Base-by-base conservation (phyloP, 2,329 filamentous ascomycete species). In the Aphanocladium album region DNA sequence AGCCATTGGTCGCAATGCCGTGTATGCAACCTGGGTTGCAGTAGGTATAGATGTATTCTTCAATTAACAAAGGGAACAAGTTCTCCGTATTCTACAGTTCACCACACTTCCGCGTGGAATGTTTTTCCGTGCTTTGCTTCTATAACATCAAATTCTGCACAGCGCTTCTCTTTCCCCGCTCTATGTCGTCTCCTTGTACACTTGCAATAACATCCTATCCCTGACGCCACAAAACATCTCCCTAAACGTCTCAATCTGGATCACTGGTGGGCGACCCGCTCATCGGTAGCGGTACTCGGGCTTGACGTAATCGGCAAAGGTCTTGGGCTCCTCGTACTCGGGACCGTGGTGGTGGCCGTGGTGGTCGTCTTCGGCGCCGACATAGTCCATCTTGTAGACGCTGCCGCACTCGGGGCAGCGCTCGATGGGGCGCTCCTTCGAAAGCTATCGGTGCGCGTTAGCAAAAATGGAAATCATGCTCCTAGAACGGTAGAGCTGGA, bases 381-480 rank as follows among this genome's bases (percentile, higher is more conserved):
- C 80, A 78, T 96, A 99, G 75, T 97, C 89, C 90, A 98, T 95
- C 88, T 96, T 96, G 83, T 96, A 93, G 68, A 95, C 91, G 76
- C 87, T 91, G 69, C 95, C 95, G 80, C 95, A 99, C 83, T 99
- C 95, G 73, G 87, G 87, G 87, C 95, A 99, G 77, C 95, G 91
- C 83, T 96, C 91, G 69, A 96, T 78, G 62, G 95, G 95, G 75
- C 95, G 92, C 62, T 95, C 88, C 73, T 90, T 90, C 74, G 90
- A 89, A 72, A 96, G 85, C 90, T 95, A 61, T 46, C 41, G 17
- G 37, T 1, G 19, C 50, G 56, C 65, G 57, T 62, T 63, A 37
- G 27, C 12, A n/a, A n/a, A n/a, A n/a, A n/a, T n/a, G n/a, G n/a
- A n/a, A n/a, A n/a, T n/a, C n/a, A n/a, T n/a, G n/a, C n/a, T n/a